phyloP scores from a whole-genome alignment of 805 yeast genomes.

The Candida tibetensis region DNA sequence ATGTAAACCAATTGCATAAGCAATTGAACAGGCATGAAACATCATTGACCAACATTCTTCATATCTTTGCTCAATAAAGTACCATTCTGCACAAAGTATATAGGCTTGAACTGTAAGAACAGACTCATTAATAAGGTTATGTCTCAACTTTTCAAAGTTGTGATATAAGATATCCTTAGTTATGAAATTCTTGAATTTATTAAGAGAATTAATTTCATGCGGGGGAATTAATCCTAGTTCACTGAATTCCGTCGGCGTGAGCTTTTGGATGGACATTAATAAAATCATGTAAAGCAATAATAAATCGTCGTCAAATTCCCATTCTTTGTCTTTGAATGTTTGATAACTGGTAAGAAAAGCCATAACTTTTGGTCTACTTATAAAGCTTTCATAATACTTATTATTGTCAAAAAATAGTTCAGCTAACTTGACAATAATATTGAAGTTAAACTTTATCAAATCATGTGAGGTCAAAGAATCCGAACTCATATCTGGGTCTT shows the following conservation, averaged over 20 bases:
- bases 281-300: constrained; percentile 45
- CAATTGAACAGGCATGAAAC: constrained; percentile 48
- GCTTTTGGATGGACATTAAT: constrained; percentile 36
- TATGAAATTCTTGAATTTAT: constrained; percentile 15
- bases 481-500: constrained; percentile 16
- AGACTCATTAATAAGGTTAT: constrained; percentile 47
- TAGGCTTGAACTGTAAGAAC: constrained; percentile 48
- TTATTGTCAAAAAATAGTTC: constrained; percentile 42
- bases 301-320: constrained; percentile 51
- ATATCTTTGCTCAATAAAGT: constrained; percentile 46
- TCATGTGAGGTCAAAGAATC: constrained; percentile 16
- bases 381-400: constrained; percentile 39
- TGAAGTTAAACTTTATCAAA: constrained; percentile 25
- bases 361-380: constrained; percentile 31
- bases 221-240: constrained; percentile 17
- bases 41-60: constrained; percentile 53
- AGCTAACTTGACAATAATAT: constrained; percentile 34
- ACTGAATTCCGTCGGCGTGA: constrained; percentile 28
- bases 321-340: constrained; percentile 27
- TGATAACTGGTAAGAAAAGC: constrained; percentile 38
- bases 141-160: constrained; percentile 45
- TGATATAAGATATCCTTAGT: constrained; percentile 29
- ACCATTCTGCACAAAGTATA: constrained; percentile 50
- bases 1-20: constrained; percentile 52
- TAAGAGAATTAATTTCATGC: constrained; percentile 18